A percentile compares a stretch with the other conserved stretches of the same genome.
Evolutionary conservation across 345 rosid genomes (phyloP).

Genomic region (Salix caprea): DNA sequence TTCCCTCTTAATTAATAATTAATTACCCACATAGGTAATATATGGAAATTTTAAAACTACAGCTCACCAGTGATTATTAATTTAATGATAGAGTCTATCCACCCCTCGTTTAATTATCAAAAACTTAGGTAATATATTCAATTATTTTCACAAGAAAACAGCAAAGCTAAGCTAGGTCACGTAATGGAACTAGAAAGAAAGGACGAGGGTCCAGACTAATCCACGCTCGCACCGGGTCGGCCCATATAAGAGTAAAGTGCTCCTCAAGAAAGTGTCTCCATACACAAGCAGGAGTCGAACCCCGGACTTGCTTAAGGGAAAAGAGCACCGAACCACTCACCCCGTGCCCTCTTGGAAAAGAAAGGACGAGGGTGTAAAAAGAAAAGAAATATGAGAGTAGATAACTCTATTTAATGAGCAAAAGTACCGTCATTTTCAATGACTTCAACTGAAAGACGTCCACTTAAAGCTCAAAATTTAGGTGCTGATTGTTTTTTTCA

Average conservation of each 20-base stretch:
- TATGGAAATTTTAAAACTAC: conserved; percentile 1
- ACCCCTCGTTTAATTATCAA: not conserved
- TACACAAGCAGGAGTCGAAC: too few relatives aligned
- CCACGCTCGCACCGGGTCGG: too few relatives aligned
- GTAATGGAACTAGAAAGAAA: conserved; percentile 3
- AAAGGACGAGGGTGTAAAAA: conserved; percentile 12
- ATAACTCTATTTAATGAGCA: not conserved
- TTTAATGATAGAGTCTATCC: not conserved
- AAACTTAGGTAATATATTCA: not conserved
- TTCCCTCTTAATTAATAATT: not conserved
- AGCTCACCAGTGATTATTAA: not conserved
- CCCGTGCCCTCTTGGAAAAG: too few relatives aligned
- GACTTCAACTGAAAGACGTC: conserved; percentile 36
- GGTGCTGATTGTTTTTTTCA: too few relatives aligned
- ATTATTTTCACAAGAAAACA: not conserved
- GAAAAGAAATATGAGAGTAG: not conserved
- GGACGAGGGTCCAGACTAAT: conserved; percentile 13
- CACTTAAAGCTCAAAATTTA: conserved; percentile 28
- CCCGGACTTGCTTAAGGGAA: too few relatives aligned
- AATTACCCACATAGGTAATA: not conserved
- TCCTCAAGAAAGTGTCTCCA: too few relatives aligned
- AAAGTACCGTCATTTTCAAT: conserved; percentile 16
- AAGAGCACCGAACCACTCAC: too few relatives aligned
- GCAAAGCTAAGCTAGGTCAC: not conserved
- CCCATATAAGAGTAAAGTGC: too few relatives aligned